phyloP scores from a whole-genome alignment of 2,329 filamentous ascomycete genomes.

The Aspergillus sp. region DNA sequence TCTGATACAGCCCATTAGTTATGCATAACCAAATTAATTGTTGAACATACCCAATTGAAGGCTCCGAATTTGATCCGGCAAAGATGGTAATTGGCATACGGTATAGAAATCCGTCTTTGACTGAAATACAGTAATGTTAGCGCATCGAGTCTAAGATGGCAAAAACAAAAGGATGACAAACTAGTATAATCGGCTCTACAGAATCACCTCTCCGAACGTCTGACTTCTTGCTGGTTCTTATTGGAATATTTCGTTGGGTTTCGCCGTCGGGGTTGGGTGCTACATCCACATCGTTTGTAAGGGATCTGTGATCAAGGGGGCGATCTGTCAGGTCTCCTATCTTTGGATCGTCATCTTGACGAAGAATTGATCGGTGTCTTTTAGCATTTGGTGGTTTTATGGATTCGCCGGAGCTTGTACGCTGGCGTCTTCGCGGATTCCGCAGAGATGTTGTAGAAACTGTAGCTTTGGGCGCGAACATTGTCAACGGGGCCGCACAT shows the following conservation, averaged over 20 bases:
- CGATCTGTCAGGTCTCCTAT: conserved; percentile 20
- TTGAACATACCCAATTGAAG: conserved; percentile 61
- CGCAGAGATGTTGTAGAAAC: conserved; percentile 30
- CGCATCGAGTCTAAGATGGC: not conserved
- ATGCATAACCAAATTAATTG: not conserved
- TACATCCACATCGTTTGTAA: conserved; percentile 14
- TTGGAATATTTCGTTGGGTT: conserved; percentile 33
- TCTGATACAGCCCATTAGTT: conserved; percentile 44
- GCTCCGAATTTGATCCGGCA: conserved; percentile 73
- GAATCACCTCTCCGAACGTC: conserved; percentile 32
- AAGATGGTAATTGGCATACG: conserved; percentile 78
- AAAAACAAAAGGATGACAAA: conserved; percentile 18
- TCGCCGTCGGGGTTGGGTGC: conserved; percentile 19
- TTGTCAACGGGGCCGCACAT: conserved; percentile 18
- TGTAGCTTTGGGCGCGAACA: conserved; percentile 40
- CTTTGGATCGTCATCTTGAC: conserved; percentile 34
- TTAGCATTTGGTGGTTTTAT: conserved; percentile 47
- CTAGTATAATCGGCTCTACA: conserved; percentile 39
- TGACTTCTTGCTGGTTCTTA: conserved; percentile 38
- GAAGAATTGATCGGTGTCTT: conserved; percentile 46
- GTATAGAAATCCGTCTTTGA: conserved; percentile 82
- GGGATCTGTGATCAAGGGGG: conserved; percentile 18
- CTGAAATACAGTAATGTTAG: conserved; percentile 45
- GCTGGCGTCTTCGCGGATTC: conserved; percentile 40
- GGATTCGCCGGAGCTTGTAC: conserved; percentile 46